phyloP scores from a whole-genome alignment of 805 yeast genomes.

The Naumovozyma baii region DNA sequence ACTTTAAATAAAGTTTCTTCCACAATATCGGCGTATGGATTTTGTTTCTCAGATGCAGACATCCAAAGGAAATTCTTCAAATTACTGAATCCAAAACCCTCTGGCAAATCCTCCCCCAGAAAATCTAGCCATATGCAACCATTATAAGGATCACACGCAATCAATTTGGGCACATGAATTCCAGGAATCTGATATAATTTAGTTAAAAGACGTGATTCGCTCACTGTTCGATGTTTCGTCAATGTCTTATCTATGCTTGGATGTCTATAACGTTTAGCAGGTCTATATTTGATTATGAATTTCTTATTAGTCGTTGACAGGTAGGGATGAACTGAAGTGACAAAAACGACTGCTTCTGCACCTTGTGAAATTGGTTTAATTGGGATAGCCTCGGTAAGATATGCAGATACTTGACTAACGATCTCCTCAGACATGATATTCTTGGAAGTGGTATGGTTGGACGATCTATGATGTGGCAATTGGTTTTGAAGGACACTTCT shows the following conservation, averaged over 20 bases:
- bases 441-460: neutral
- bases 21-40: constrained; percentile 33
- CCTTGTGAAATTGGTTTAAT: constrained; percentile 66
- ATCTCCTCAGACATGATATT: constrained; percentile 45
- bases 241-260: constrained; percentile 66
- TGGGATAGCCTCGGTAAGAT: constrained; percentile 40
- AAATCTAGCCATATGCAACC: constrained; percentile 88
- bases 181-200: constrained; percentile 40
- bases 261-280: constrained; percentile 85
- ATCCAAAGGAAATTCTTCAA: constrained; percentile 69
- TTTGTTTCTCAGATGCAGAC: constrained; percentile 29
- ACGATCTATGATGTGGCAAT: no score
- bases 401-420: constrained; percentile 34
- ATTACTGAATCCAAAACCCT: constrained; percentile 45
- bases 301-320: constrained; percentile 26
- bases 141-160: constrained; percentile 64
- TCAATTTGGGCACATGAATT: constrained; percentile 59
- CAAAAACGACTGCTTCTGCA: constrained; percentile 79
- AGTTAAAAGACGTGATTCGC: constrained; percentile 72
- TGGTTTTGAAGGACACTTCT: no score
- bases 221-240: constrained; percentile 70
- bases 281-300: constrained; percentile 74
- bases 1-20: constrained; percentile 40
- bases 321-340: constrained; percentile 59
- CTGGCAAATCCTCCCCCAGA: constrained; percentile 47